phyloP scores from a whole-genome alignment of 2,329 filamentous ascomycete species.

The Cercospora janseana region DNA sequence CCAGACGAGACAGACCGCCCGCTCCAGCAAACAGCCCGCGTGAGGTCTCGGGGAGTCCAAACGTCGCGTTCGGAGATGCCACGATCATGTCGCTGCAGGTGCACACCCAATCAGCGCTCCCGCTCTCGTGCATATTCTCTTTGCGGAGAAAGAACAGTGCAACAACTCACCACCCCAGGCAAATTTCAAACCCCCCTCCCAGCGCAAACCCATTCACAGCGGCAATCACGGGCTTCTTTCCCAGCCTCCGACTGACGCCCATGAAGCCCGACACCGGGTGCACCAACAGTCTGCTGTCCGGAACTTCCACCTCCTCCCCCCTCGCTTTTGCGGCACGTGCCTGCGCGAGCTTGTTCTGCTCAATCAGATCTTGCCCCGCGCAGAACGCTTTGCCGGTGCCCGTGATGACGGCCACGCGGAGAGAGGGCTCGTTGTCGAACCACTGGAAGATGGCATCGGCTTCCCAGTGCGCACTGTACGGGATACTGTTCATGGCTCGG shows the following conservation, averaged over 20 bases:
- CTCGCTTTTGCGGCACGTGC: constrained; percentile 23
- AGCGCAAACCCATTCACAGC: constrained; percentile 59
- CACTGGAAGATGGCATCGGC: constrained; percentile 52
- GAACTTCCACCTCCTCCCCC: constrained; percentile 28
- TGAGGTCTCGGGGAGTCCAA: constrained; percentile 55
- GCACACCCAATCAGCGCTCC: constrained; percentile 5
- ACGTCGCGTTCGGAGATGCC: constrained; percentile 52
- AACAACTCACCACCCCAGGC: constrained; percentile 46
- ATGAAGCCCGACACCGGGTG: constrained; percentile 49
- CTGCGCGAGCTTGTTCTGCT: constrained; percentile 38
- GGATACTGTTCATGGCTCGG: constrained; percentile 49
- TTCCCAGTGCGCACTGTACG: constrained; percentile 49
- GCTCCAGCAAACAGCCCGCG: constrained; percentile 56
- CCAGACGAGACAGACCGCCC: constrained; percentile 53
- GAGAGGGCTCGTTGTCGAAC: constrained; percentile 47
- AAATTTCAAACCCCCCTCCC: constrained; percentile 59
- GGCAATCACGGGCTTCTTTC: constrained; percentile 61
- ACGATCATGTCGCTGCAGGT: constrained; percentile 53
- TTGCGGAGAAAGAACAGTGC: not conserved
- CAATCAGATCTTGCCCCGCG: constrained; percentile 57
- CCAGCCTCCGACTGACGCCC: constrained; percentile 55
- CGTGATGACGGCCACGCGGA: constrained; percentile 45
- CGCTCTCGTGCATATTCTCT: not conserved
- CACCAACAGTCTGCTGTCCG: constrained; percentile 25
- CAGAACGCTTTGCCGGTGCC: constrained; percentile 57